Conservation (phyloP, 2,329 filamentous ascomycete genomes). For the Thielaviopsis musarum region DNA sequence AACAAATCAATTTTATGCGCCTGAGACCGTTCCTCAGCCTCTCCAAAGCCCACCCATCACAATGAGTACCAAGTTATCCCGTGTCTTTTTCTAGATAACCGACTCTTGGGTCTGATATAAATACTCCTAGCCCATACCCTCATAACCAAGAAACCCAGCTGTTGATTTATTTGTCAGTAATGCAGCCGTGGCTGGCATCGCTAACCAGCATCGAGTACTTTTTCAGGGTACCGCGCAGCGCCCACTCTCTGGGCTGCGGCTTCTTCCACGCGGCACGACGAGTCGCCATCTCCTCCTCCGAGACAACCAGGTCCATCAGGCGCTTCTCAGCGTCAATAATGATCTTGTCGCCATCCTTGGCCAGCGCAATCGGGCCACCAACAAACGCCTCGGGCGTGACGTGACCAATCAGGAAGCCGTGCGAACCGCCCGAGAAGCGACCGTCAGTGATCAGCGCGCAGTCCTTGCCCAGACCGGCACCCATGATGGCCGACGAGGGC, state of each 20-base stretch:
- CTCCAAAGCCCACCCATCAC: background rate
- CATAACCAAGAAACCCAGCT: background rate
- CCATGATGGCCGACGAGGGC: constrained; percentile 85
- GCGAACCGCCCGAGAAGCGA: constrained; percentile 63
- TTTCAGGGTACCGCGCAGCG: constrained; percentile 46
- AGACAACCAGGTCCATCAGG: constrained; percentile 49
- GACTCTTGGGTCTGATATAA: background rate
- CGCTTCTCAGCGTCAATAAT: constrained; percentile 67
- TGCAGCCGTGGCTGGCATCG: constrained; percentile 41
- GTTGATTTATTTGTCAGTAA: constrained; percentile 27
- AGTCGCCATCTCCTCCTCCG: constrained; percentile 44
- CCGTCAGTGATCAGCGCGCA: constrained; percentile 60
- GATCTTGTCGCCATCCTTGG: constrained; percentile 65
- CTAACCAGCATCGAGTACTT: constrained; percentile 50
- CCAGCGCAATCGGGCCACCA: constrained; percentile 69
- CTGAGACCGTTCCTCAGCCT: constrained; percentile 6
- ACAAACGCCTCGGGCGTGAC: constrained; percentile 77
- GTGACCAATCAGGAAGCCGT: constrained; percentile 78
- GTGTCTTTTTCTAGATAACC: background rate
- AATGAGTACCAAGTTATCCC: background rate
- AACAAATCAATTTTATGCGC: constrained; percentile 9
- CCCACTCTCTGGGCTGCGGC: constrained; percentile 33
- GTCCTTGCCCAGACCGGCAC: constrained; percentile 62
- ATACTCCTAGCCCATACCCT: background rate
- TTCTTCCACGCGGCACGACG: constrained; percentile 44